Evolutionary conservation across 2,329 filamentous ascomycete species (phyloP), one percentile per base, ranked within the genome.

Genomic region (Tetracladium maxilliforme): DNA sequence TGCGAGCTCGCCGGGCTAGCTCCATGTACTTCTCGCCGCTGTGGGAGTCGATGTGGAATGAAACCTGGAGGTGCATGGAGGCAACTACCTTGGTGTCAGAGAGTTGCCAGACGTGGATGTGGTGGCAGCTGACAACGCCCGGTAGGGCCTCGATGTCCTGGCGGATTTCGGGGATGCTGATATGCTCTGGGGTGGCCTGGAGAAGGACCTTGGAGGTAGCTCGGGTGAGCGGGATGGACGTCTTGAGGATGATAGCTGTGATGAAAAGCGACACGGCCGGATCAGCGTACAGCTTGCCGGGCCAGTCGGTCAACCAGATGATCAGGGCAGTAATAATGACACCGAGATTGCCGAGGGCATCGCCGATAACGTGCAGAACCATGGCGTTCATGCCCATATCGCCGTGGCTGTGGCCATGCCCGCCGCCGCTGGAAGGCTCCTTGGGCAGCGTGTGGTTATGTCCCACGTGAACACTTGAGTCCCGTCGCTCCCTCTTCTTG

Each of bases 81-180:
- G 90, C 87, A 19, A 98, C 78, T 17, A 93, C 63, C 57, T 94
- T 93, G 26, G 84, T 90, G 45, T 95, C 87, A 10, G 80, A 92
- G 17, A 98, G 67, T 50, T 95, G 87, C 90, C 90, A 98, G 33
- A 98, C 84, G 47, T 98, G 90, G 13, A 98, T 65, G 48, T 98
- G 87, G 52, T 98, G 90, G 44, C 84, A 93, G 46, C 79, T 83
- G 32, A 90, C 61, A 23, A 98, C 79, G 21, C 86, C 86, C 0
- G 79, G 77, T 6, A 98, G 70, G 10, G 68, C 57, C 44, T 86
- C 70, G 27, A 98, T 93, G 46, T 98, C 90, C 36, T 87, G 76
- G 37, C 83, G 80, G 49, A 98, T 87, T 31, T 95, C 81, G 35
- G 86, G 77, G 29, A 94, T 70, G 38, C 76, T 75, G 40, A 98